Conservation (phyloP, 306 rosid genomes). For the Vicia sativa region DNA sequence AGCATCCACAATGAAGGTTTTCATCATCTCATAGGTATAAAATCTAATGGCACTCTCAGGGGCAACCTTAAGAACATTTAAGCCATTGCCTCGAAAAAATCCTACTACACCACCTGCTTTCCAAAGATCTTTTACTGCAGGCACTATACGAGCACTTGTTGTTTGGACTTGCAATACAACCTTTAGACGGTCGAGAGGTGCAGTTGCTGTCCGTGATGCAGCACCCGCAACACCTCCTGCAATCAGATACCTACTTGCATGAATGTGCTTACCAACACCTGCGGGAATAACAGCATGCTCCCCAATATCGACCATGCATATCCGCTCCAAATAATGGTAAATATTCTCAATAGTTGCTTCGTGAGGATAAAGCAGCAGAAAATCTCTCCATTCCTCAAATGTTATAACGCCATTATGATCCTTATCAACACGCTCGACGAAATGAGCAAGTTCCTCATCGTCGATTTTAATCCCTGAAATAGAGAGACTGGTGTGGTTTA, state of each 20-base stretch:
- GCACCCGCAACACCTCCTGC: conserved; percentile 98
- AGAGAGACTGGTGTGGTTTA: conserved; percentile 62
- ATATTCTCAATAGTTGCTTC: conserved; percentile 97
- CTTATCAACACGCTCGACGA: conserved; percentile 95
- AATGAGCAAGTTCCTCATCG: conserved; percentile 91
- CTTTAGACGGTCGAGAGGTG: conserved; percentile 92
- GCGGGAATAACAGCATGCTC: conserved; percentile 88
- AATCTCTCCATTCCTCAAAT: conserved; percentile 97
- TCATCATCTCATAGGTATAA: conserved; percentile 77
- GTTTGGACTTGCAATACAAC: conserved; percentile 91
- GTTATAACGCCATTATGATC: conserved; percentile 93
- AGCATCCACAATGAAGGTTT: conserved; percentile 53
- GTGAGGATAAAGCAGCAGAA: conserved; percentile 91
- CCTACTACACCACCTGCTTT: conserved; percentile 76
- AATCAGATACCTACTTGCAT: conserved; percentile 82
- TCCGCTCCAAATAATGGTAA: conserved; percentile 92
- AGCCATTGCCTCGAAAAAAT: conserved; percentile 92
- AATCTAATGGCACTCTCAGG: conserved; percentile 96
- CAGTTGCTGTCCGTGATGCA: conserved; percentile 90
- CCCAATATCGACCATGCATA: conserved; percentile 93
- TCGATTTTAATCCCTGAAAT: conserved; percentile 89
- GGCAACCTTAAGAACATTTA: conserved; percentile 91
- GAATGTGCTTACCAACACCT: conserved; percentile 83
- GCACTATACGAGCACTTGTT: conserved; percentile 55
- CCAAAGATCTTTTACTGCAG: conserved; percentile 74